Evolutionary conservation across 352 stramenopile species (phyloP), one percentile per base, ranked within the genome.

Genomic region (Pythium periplocum): DNA sequence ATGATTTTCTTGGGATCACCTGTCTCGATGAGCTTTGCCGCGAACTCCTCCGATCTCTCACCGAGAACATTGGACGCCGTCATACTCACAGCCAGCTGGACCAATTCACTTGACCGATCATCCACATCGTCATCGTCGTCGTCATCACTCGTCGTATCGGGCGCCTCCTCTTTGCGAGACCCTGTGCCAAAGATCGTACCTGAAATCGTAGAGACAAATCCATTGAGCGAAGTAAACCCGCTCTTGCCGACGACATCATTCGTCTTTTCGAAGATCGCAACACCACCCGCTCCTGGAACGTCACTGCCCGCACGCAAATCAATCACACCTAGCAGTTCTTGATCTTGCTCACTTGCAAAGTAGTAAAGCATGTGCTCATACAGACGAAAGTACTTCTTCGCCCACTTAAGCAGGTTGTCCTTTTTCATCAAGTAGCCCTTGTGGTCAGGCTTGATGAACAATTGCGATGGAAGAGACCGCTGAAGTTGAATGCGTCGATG

Each of bases 321-420:
- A 38, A 95, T 83, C 48, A 95, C 83, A 45, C 86, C 86, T 1
- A 93, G 66, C 6, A 95, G 57, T 44, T 91, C 83, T 58, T 94
- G 82, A 40, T 95, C 86, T 0, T 71, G 76, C 55, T 94, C 82
- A n/a, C 73, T 88, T 12, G 77, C 71, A 50, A 95, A 95, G 59
- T 94, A 95, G 67, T 93, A 95, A 33, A 95, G 53, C 80, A 93
- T 93, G 56, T 90, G 74, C 44, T 91, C 82, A 51, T 92, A 91
- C 48, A 95, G 55, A 6, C 86, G 79, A 51, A 95, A 95, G 55
- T 94, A 95, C 53, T 86, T 85, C 53, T 89, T 86, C 60, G 88
- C 90, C 86, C 86, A 95, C 70, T 94, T 93, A 36, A 95, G 77
- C 60, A 92, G 68, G 44, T 86, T 93, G 68, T 95, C 86, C 42